Conservation (phyloP, 495 filamentous ascomycete species). For the Aspergillus ostianus region DNA sequence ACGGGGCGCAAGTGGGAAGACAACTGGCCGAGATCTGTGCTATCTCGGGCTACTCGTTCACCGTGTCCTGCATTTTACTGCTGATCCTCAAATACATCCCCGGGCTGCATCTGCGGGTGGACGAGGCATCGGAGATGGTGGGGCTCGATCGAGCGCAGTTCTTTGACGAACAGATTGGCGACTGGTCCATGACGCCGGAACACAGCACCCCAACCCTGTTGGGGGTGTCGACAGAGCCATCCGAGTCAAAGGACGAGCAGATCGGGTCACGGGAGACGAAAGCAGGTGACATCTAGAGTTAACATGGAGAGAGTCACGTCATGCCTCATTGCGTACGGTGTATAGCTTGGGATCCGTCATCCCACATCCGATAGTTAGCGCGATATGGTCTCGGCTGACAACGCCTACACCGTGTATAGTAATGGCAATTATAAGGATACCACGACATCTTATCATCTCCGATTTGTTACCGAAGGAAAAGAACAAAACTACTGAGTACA, state of each 20-base stretch:
- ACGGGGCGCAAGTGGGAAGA: conserved; percentile 56
- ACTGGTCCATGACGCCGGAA: conserved; percentile 32
- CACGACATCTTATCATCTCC: too few relatives aligned
- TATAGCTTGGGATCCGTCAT: not conserved
- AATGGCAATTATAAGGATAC: too few relatives aligned
- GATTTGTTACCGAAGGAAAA: too few relatives aligned
- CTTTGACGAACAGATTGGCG: conserved; percentile 59
- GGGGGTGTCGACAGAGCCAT: conserved; percentile 19
- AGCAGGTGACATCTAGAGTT: not conserved
- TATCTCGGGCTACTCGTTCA: conserved; percentile 56
- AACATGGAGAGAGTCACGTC: not conserved
- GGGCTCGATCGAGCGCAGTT: conserved; percentile 59
- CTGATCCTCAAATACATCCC: conserved; percentile 58
- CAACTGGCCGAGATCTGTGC: conserved; percentile 60
- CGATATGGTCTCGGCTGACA: too few relatives aligned
- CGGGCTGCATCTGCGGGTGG: conserved; percentile 54
- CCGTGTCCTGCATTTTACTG: conserved; percentile 52
- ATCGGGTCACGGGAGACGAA: conserved; percentile 5
- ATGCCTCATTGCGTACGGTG: not conserved
- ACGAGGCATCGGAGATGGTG: conserved; percentile 54
- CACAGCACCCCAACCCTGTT: conserved; percentile 23
- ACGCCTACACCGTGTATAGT: too few relatives aligned
- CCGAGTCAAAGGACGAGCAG: conserved; percentile 12
- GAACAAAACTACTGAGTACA: too few relatives aligned
- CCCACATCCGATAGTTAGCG: not conserved